These are phyloP conservation scores for Asterochloris sp. DNA, from an alignment of 139 green algal species.

Conservation along the genomic window DNA sequence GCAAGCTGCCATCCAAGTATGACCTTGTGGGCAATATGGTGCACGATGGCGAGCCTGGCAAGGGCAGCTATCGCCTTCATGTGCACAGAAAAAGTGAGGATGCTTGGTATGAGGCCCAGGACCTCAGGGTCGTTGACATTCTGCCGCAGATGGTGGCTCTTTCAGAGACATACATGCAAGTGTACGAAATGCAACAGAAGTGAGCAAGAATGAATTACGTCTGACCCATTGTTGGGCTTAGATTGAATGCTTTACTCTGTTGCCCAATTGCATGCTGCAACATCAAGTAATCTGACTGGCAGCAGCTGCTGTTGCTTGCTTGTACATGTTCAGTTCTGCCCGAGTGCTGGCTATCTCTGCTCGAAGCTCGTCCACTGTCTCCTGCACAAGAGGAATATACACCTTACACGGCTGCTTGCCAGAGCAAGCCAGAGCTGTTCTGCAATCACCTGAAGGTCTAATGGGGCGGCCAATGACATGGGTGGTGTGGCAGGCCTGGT, in stretches of 20 bases:
- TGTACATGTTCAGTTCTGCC: slow-evolving; percentile 31
- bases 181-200: slow-evolving; percentile 53
- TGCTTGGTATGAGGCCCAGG: slow-evolving; percentile 90
- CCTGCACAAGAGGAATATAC: background rate
- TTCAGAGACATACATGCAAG: slow-evolving; percentile 89
- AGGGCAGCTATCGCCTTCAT: slow-evolving; percentile 69
- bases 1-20: slow-evolving; percentile 65
- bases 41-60: slow-evolving; percentile 69
- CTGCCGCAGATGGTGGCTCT: slow-evolving; percentile 95
- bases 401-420: background rate
- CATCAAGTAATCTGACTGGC: background rate
- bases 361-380: slow-evolving; percentile 39
- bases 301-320: background rate
- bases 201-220: background rate
- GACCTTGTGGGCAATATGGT: slow-evolving; percentile 91
- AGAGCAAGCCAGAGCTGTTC: background rate
- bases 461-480: background rate
- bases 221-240: too few species aligned
- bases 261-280: background rate
- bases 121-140: slow-evolving; percentile 89
- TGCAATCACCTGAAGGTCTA: background rate
- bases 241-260: background rate
- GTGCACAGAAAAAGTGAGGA: slow-evolving; percentile 69
- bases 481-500: background rate
- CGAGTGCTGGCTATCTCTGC: slow-evolving; percentile 39